These are phyloP conservation scores for Hysterangium stoloniferum DNA, from an alignment of 768 basidiomycete species.

Conservation along the genomic window DNA sequence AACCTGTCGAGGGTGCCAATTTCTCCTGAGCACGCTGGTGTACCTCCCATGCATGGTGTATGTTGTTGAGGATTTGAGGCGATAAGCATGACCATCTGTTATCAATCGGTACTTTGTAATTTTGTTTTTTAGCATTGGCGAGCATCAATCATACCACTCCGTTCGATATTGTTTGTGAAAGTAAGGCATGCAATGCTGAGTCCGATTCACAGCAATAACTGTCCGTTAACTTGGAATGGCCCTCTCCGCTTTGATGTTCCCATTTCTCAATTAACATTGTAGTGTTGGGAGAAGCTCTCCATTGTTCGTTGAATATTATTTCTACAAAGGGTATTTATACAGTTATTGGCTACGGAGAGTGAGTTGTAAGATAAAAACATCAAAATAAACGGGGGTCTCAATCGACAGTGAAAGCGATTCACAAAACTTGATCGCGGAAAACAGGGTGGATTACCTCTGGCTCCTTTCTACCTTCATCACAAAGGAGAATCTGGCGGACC, in stretches of 20 bases:
- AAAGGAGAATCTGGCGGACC: slow-evolving; percentile 73
- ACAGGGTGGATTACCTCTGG: slow-evolving; percentile 52
- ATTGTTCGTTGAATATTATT: no score
- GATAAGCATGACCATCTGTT: neutral
- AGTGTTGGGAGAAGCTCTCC: no score
- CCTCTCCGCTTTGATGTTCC: no score
- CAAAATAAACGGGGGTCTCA: neutral
- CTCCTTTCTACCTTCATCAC: slow-evolving; percentile 52
- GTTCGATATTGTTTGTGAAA: neutral
- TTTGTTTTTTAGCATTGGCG: neutral
- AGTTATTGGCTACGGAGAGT: no score
- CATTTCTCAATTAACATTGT: no score
- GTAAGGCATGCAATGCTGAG: neutral
- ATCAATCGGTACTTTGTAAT: neutral
- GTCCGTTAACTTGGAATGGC: no score
- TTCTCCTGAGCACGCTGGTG: slow-evolving; percentile 42
- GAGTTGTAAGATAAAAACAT: no score
- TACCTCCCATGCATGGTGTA: neutral
- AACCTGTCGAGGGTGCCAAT: slow-evolving; percentile 82
- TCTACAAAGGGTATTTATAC: no score
- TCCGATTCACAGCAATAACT: no score
- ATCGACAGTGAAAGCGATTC: neutral
- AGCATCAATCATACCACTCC: neutral
- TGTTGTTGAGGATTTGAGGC: neutral
- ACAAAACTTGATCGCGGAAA: slow-evolving; percentile 37